phyloP scores from a whole-genome alignment of 2,329 filamentous ascomycete species.

The Rutstroemia sp. region DNA sequence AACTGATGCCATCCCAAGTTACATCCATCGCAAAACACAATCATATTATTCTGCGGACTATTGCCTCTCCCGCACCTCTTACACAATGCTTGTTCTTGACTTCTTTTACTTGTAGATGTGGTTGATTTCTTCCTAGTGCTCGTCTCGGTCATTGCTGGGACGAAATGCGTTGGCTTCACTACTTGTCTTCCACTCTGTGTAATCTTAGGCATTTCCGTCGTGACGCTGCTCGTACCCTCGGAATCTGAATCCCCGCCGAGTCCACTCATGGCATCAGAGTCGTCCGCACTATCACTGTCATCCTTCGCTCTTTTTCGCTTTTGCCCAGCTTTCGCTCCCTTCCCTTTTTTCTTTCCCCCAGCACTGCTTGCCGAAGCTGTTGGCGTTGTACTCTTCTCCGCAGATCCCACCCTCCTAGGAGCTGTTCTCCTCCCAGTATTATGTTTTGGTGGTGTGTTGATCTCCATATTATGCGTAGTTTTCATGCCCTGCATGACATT shows the following conservation, averaged over 20 bases:
- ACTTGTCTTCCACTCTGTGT: conserved; percentile 72
- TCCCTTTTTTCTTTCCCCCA: conserved; percentile 15
- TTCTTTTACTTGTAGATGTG: conserved; percentile 43
- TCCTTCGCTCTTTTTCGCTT: conserved; percentile 28
- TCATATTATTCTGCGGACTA: conserved; percentile 66
- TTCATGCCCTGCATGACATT: conserved; percentile 30
- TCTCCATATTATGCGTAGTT: conserved; percentile 29
- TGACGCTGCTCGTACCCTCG: conserved; percentile 35
- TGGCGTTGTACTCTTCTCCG: conserved; percentile 10
- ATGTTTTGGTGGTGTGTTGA: conserved; percentile 20
- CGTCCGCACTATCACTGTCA: conserved; percentile 24
- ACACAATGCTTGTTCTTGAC: conserved; percentile 53
- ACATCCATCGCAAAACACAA: conserved; percentile 81
- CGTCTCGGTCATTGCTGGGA: conserved; percentile 45
- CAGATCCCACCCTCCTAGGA: conserved; percentile 6
- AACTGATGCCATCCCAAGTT: conserved; percentile 74
- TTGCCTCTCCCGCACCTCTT: conserved; percentile 65
- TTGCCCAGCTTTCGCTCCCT: conserved; percentile 17
- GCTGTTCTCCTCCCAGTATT: conserved; percentile 12
- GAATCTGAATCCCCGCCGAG: conserved; percentile 32
- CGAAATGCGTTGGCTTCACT: conserved; percentile 56
- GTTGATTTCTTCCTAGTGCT: conserved; percentile 32
- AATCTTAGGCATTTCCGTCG: conserved; percentile 49
- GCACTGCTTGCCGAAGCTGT: conserved; percentile 19
- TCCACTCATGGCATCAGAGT: conserved; percentile 27